Percentiles rank a stretch among this genome's conserved stretches.
Conservation (phyloP, 2,329 filamentous ascomycete genomes). For the Colletotrichum sp. region DNA sequence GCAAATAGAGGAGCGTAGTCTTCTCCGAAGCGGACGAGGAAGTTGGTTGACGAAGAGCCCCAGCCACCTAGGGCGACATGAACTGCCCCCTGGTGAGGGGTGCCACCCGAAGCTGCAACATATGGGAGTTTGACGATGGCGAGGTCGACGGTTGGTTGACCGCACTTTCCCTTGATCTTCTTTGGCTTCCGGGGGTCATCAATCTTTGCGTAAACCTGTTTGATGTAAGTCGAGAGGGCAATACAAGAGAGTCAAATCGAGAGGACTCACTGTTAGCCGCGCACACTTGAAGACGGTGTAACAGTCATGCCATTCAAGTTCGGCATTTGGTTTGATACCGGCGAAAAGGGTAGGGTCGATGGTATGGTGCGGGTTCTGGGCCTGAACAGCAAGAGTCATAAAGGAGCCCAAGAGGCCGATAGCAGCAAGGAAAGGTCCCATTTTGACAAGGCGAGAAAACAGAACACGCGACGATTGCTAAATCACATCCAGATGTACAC, state of each 20-base stretch:
- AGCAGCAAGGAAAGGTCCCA: background rate
- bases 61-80: slow-evolving; percentile 1
- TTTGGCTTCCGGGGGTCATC: background rate
- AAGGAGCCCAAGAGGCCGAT: background rate
- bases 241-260: background rate
- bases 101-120: background rate
- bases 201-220: background rate
- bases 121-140: slow-evolving; percentile 6
- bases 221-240: background rate
- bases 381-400: background rate
- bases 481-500: background rate
- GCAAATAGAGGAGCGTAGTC: background rate
- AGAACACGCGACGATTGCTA: rapidly evolving
- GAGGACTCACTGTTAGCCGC: background rate
- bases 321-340: background rate
- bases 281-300: slow-evolving; percentile 2
- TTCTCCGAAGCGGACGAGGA: slow-evolving; percentile 1
- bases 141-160: background rate
- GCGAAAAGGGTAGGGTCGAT: background rate
- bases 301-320: slow-evolving; percentile 1
- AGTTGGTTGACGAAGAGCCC: slow-evolving; percentile 6
- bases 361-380: background rate
- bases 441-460: background rate
- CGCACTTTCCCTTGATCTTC: background rate
- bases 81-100: background rate